A percentile compares a stretch with the other conserved stretches of the same genome.
Conservation (phyloP, 2,329 filamentous ascomycete genomes). For the Fusarium setosum region DNA sequence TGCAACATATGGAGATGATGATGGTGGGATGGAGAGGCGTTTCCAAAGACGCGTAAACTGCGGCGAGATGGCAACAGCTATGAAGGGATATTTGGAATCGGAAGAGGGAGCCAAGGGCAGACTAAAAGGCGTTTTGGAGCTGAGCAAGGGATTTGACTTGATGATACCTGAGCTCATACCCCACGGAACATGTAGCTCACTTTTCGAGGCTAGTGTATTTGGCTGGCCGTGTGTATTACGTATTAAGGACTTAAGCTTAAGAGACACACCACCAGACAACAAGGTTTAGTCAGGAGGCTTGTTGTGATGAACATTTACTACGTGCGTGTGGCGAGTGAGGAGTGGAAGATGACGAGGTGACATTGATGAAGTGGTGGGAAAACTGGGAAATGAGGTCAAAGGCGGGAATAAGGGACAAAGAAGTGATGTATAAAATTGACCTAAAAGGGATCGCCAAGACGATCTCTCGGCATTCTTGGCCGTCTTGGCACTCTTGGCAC, state of each 20-base stretch:
- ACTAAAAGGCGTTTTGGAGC: slow-evolving; percentile 37
- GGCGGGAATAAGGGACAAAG: slow-evolving; percentile 18
- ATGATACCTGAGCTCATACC: slow-evolving; percentile 44
- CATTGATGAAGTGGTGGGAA: background rate
- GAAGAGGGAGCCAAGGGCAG: slow-evolving; percentile 10
- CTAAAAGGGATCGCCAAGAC: slow-evolving; percentile 32
- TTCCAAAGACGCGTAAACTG: slow-evolving; percentile 8
- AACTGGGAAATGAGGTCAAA: background rate
- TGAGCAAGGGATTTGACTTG: slow-evolving; percentile 26
- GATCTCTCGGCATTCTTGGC: slow-evolving; percentile 42
- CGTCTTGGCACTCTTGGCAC: slow-evolving; percentile 33
- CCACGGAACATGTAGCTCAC: slow-evolving; percentile 33
- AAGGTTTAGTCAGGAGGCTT: background rate
- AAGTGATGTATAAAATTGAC: slow-evolving; percentile 9
- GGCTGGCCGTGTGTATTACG: background rate
- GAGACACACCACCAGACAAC: background rate
- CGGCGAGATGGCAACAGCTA: slow-evolving; percentile 10
- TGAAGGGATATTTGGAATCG: slow-evolving; percentile 5
- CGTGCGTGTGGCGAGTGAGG: background rate
- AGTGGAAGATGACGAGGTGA: background rate
- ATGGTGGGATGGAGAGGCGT: slow-evolving; percentile 18
- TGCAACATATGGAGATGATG: slow-evolving; percentile 13
- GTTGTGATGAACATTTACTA: background rate
- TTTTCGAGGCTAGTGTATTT: slow-evolving; percentile 17
- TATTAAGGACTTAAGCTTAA: slow-evolving; percentile 4